Evolutionary conservation across 768 basidiomycete species (phyloP).

Genomic region (Suillus bovinus): DNA sequence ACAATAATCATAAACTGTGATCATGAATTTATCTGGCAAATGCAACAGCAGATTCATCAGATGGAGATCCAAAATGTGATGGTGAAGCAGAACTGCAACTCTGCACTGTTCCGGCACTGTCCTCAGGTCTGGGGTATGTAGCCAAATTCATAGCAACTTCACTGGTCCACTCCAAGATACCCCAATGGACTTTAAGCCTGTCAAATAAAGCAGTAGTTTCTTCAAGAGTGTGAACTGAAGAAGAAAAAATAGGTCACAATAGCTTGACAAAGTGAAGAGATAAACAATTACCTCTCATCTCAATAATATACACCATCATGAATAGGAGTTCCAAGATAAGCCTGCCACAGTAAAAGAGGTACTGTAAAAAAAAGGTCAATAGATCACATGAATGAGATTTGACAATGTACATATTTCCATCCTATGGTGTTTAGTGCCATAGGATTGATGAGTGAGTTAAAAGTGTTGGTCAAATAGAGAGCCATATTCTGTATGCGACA

Average conservation of each 20-base stretch:
- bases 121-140: background rate
- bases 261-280: conserved; percentile 10
- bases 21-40: background rate
- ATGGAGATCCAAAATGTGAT: background rate
- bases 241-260: conserved; percentile 13
- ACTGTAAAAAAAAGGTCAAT: conserved; percentile 27
- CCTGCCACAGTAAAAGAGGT: conserved; percentile 64
- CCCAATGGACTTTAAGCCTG: conserved; percentile 40
- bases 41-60: background rate
- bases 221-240: conserved; percentile 60
- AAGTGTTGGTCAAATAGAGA: conserved; percentile 65
- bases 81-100: background rate
- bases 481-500: conserved; percentile 49
- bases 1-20: background rate
- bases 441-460: conserved; percentile 82
- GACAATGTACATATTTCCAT: conserved; percentile 46
- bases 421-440: conserved; percentile 57
- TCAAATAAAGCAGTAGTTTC: conserved; percentile 76
- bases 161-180: conserved; percentile 47
- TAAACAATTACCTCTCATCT: conserved; percentile 54
- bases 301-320: conserved; percentile 53
- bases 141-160: conserved; percentile 44
- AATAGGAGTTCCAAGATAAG: conserved; percentile 63
- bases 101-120: too few species aligned
- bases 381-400: background rate